Evolutionary conservation across 176 grass and related monocot genomes (phyloP), one percentile per base, ranked within the genome.

Genomic region (Raddia distichophylla): DNA sequence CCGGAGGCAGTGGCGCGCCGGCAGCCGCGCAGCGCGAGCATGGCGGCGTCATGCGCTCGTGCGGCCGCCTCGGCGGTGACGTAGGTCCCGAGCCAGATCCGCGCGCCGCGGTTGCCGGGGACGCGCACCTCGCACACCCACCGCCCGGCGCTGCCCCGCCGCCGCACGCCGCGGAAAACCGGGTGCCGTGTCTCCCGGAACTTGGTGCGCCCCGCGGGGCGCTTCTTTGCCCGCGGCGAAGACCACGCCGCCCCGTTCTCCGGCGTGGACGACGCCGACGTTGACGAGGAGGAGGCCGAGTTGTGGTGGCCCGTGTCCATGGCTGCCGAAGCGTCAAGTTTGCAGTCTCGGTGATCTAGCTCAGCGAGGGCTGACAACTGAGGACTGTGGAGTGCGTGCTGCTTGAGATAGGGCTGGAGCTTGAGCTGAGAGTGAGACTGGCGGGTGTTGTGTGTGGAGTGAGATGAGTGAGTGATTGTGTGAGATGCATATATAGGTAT

Each of bases 41-140:
- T 74, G 0, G 88, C 88, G 10, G 89, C 88, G 68, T 97, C 92
- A 82, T 93, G 86, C 0, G 95, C 95, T 35, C 92, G 83, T 17
- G 92, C 94, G 1, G 94, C 94, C 8, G 70, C 40, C 69, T 94
- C 92, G 18, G 87, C 87, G 45, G 87, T 87, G 44, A 51, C 42
- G 86, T 82, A 97, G 9, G 94, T 94, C 2, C 94, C 94, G 2
- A 97, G 88, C 94, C 90, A 97, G 27, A 97, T 89, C 17, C 94
- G 42, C 5, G 57, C 69, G 33, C 89, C 89, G 48, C 87, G 87
- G 20, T 85, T 82, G 14, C 83, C 82, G 0, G 88, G 94, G 37
- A 93, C 90, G 22, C 91, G 91, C 50, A 94, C 91, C 79, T 97
- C 94, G 75, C 91, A 94, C 32, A 94, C 94, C 94, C 91, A 97